Evolutionary conservation across 2,329 filamentous ascomycete genomes (phyloP), one percentile per base, ranked within the genome.

Genomic region (Triangularia verruculosa): DNA sequence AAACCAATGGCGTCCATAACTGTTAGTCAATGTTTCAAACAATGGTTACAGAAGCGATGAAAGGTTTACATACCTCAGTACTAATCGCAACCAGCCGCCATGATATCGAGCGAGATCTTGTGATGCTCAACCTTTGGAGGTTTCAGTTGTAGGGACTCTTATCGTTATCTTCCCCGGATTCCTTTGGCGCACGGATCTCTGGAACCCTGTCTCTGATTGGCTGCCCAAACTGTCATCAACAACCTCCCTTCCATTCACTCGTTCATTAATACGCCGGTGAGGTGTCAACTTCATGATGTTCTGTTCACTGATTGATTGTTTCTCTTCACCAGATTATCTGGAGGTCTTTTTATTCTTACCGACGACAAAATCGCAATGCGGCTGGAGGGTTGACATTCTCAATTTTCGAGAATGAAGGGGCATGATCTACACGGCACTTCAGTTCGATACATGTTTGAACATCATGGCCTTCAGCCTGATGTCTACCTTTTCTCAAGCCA

Each of bases 391-490:
- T 20, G n/a, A 8, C 39, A 9, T 9, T 20, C n/a, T 9, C 3
- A 20, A n/a, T 3, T 7, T 20, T 47, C 2, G 1, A 47, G 13
- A 47, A 20, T 22, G 17, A 47, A 47, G 39, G 39, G 39, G 7
- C n/a, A 22, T 47, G 39, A 47, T 47, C n/a, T 47, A 47, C 39
- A 20, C 39, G n/a, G 5, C 9, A 6, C 39, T 1, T 6, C n/a
- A 2, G 7, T 47, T 47, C 39, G 39, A 47, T 20, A 47, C 39
- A 47, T 47, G 39, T 22, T 47, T 47, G 39, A 59, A 39, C 57
- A 51, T 51, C 57, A 47, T 59, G 22, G 28, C 47, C 17, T 59
- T 59, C 57, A 59, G 57, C 57, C 57, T 59, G 57, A 59, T 54
- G n/a, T 52, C 13, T 13, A 3, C 15, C 25, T 13, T 17, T 20